These are phyloP conservation scores for Penicillium bialowiezense DNA, from an alignment of 495 filamentous ascomycete species.

Conservation along the genomic window DNA sequence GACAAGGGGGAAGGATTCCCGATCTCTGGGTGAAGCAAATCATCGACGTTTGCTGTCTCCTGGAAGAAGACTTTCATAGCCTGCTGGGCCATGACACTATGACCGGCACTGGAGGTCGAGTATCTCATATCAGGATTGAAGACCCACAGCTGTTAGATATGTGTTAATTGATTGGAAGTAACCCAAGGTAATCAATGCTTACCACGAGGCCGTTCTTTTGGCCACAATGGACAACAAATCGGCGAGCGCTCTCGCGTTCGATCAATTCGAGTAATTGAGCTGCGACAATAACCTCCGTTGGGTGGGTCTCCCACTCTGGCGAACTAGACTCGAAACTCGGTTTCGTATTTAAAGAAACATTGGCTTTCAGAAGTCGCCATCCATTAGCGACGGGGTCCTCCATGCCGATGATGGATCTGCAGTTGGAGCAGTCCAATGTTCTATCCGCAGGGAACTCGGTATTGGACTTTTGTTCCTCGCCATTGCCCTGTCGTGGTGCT, in stretches of 20 bases:
- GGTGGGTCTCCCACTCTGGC: conserved; percentile 32
- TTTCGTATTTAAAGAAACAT: conserved; percentile 29
- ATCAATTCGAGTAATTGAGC: conserved; percentile 52
- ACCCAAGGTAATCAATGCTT: not conserved
- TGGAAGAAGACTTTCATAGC: conserved; percentile 70
- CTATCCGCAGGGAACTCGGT: conserved; percentile 7
- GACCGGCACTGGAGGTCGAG: conserved; percentile 43
- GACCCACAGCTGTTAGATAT: conserved; percentile 58
- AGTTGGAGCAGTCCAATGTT: conserved; percentile 38
- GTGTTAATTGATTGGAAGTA: conserved; percentile 22
- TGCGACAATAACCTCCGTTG: conserved; percentile 49
- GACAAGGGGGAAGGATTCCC: conserved; percentile 42
- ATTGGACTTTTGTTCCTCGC: conserved; percentile 10
- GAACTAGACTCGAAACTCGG: not conserved
- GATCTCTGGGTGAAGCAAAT: conserved; percentile 50
- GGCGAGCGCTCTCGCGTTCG: conserved; percentile 44
- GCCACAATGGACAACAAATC: conserved; percentile 47
- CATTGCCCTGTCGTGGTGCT: conserved; percentile 17
- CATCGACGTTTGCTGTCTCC: conserved; percentile 47
- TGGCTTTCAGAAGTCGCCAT: conserved; percentile 52
- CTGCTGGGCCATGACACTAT: conserved; percentile 34
- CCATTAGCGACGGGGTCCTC: conserved; percentile 40
- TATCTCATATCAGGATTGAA: conserved; percentile 69
- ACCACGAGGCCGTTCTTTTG: conserved; percentile 41
- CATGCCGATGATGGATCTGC: conserved; percentile 42